phyloP scores from a whole-genome alignment of 2,329 filamentous ascomycete genomes.

The Didymella sp. region DNA sequence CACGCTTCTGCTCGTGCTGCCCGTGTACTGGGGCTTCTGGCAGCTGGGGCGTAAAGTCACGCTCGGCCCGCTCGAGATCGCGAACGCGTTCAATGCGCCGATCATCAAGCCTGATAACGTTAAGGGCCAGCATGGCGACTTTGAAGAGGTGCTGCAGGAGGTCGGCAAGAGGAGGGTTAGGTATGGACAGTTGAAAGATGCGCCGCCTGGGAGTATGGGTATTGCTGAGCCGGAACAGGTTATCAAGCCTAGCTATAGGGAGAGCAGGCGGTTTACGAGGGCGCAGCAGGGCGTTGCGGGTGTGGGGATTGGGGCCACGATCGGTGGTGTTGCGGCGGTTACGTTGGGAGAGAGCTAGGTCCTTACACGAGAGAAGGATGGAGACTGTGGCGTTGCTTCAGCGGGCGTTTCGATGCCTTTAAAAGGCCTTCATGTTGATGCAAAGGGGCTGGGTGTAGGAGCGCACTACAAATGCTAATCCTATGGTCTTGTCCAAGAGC shows the following conservation, averaged over 20 bases:
- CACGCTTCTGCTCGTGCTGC: conserved; percentile 43
- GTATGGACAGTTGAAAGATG: conserved; percentile 29
- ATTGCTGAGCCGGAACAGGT: conserved; percentile 31
- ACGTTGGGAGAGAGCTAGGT: conserved; percentile 11
- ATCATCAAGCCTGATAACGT: conserved; percentile 28
- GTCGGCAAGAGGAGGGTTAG: conserved; percentile 27
- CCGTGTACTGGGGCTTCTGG: conserved; percentile 49
- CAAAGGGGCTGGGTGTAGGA: no score
- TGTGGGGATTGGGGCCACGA: conserved; percentile 10
- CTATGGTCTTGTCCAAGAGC: no score
- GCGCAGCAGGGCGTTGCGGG: conserved; percentile 10
- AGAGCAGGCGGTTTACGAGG: conserved; percentile 5
- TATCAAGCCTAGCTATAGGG: conserved; percentile 8
- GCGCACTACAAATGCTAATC: no score
- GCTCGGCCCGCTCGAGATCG: conserved; percentile 47
- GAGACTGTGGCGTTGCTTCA: no score
- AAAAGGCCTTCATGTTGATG: no score
- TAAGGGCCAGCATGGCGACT: conserved; percentile 30
- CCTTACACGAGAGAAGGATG: no score
- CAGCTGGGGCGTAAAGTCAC: conserved; percentile 46
- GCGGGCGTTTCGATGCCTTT: no score
- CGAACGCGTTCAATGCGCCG: conserved; percentile 44
- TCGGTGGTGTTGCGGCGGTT: conserved; percentile 24
- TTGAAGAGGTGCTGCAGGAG: conserved; percentile 30
- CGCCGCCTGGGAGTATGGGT: conserved; percentile 30